These are phyloP conservation scores for Acacia concinna DNA, from an alignment of 331 rosid species.

Conservation along the genomic window DNA sequence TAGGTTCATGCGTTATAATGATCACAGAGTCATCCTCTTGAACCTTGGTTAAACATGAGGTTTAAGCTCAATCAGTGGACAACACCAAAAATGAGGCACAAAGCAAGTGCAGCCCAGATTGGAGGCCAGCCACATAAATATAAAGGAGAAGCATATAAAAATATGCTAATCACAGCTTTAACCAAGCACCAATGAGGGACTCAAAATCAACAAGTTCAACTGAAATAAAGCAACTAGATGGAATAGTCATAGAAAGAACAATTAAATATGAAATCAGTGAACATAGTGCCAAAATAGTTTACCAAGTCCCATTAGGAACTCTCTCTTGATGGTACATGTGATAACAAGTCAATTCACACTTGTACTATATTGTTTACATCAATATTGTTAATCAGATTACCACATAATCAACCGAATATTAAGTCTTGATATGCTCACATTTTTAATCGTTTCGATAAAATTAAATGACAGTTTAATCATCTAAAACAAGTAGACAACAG, in stretches of 20 bases:
- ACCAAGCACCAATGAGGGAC: neutral
- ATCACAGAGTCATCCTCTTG: constrained; percentile 79
- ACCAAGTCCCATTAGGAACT: neutral
- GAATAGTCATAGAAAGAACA: neutral
- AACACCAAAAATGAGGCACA: constrained; percentile 14
- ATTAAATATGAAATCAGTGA: neutral
- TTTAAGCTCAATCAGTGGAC: constrained; percentile 23
- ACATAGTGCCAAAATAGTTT: neutral
- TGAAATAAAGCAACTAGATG: constrained; percentile 7
- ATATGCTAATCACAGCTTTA: constrained; percentile 3
- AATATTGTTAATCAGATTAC: neutral
- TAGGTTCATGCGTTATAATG: constrained; percentile 90
- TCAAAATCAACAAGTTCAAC: neutral
- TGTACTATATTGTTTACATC: neutral
- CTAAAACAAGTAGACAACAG: neutral
- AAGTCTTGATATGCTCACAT: neutral
- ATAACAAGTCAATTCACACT: constrained; percentile 1
- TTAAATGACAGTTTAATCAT: constrained; percentile 5
- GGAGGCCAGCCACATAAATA: constrained; percentile 11
- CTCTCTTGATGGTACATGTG: neutral
- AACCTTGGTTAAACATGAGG: constrained; percentile 54
- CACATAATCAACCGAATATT: neutral
- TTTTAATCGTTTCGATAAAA: neutral
- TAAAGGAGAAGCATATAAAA: constrained; percentile 8
- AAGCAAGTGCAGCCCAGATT: neutral